Base-by-base conservation (phyloP, 2,329 filamentous ascomycete species). In the Scorias spongiosa region DNA sequence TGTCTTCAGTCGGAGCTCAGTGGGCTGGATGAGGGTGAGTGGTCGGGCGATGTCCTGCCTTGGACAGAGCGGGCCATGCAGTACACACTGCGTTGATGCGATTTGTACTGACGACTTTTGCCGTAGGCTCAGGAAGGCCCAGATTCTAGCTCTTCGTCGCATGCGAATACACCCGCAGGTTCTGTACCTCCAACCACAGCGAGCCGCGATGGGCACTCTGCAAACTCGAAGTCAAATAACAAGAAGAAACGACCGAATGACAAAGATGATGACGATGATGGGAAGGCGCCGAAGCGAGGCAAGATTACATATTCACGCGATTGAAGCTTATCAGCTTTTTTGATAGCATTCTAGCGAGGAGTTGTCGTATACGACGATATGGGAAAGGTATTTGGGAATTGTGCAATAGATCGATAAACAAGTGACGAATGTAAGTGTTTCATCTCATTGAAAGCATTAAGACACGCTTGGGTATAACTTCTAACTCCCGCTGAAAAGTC, bases 1-100 rank as follows among this genome's bases (percentile, higher is more conserved):
- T 49, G 80, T 89, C 44, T 89, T 89, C 62, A 57, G 52, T 17
- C 48, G 55, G 41, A 59, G 59, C 41, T 57, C 54, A 29, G 56
- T 62, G 38, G 49, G 54, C 10, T 63, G 59, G 59, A 59, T 61
- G 51, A 57, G 51, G 48, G 59, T 61, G 45, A 37, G 54, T 48
- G 3, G 6, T 5, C 7, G 34, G 6, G 6, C 34, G 3, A 37
- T 17, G 3, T 17, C 12, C 9, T 37, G 26, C 12, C 10, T 34
- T 39, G n/a, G 39, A 20, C 2, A 20, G 39, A 12, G n/a, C 20
- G 18, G n/a, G 39, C 12, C 12, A 17, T 37, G 34, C 12, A 17
- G 34, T 42, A 57, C 44, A 61, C 60, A 6, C 9, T 3, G 17
- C 12, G 9, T n/a, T 6, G 34, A 37, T 37, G 6, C 9, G 34